Evolutionary conservation across 2,329 filamentous ascomycete genomes (phyloP), one percentile per base, ranked within the genome.

Genomic region (Colletotrichum tropicale): DNA sequence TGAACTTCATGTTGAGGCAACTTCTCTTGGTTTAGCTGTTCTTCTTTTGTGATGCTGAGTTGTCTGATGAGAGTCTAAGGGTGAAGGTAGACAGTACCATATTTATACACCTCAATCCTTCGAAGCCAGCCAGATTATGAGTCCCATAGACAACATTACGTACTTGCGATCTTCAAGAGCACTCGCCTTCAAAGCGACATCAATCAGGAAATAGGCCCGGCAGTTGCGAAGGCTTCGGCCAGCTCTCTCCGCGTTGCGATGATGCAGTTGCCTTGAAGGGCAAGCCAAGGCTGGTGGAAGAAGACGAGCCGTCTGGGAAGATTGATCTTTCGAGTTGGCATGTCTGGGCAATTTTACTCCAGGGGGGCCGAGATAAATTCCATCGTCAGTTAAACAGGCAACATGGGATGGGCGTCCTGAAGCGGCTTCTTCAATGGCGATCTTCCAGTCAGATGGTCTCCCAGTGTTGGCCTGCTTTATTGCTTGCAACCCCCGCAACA

Each of bases 161-260:
- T 18, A 10, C 34, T 48, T 48, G 12, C 24, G 15, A 66, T 32
- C 15, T 16, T 13, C 15, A 28, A 38, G 34, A 28, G 18, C 16
- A 16, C n/a, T 26, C 16, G n/a, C 62, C 36, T 66, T 21, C 21
- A 18, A 16, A 34, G 36, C 36, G 43, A 70, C 13, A 32, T 56
- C 80, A 83, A 84, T 84, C 79, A 84, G 83, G 83, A 82, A 83
- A 68, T 74, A 83, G 83, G 82, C 76, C 83, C 83, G 82, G 76
- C 70, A 61, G 65, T 70, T 70, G 78, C 79, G 71, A 75, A 75
- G 65, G 56, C 68, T 80, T 80, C 82, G 82, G 81, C 69, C 79
- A 76, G 66, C 69, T 79, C 66, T 72, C 79, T 84, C 82, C 81
- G 82, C 80, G 74, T 74, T 30, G 38, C 38, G 30, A 38, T 21